Percentiles rank a stretch among this genome's conserved stretches.
Evolutionary conservation across 371 early-diverging fungal species (phyloP).

Genomic region (Mucor ambiguus): DNA sequence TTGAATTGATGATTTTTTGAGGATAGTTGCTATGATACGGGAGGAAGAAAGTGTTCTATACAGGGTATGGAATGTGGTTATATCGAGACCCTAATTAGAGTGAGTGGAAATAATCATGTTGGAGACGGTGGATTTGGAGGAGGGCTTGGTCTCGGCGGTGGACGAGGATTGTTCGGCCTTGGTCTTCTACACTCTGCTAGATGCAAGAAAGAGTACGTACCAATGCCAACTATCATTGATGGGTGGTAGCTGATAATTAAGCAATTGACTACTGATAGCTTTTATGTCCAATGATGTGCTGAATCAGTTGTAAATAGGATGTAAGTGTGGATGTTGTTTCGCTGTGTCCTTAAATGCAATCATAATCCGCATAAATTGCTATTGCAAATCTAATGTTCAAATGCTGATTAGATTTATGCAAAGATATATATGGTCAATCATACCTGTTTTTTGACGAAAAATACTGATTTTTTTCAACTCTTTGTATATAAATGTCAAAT

Average conservation of each 20-base stretch:
- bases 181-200: slow-evolving; percentile 16
- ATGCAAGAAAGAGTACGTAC: background rate
- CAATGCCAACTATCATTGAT: background rate
- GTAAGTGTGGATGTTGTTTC: background rate
- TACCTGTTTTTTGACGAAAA: background rate
- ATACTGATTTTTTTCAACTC: background rate
- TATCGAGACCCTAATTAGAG: background rate
- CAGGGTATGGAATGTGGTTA: background rate
- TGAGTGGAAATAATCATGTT: background rate
- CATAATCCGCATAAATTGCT: background rate
- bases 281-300: background rate
- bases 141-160: slow-evolving; percentile 18
- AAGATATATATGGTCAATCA: background rate
- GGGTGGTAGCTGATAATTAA: background rate
- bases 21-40: background rate
- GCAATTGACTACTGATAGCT: background rate
- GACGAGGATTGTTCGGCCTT: slow-evolving; percentile 20
- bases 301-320: background rate
- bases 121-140: slow-evolving; percentile 4
- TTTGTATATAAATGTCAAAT: background rate
- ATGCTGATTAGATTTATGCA: background rate
- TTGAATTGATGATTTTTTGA: background rate
- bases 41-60: background rate
- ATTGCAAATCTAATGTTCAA: background rate
- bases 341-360: background rate